phyloP scores from a whole-genome alignment of 768 basidiomycete species.

The Boletales sp. region DNA sequence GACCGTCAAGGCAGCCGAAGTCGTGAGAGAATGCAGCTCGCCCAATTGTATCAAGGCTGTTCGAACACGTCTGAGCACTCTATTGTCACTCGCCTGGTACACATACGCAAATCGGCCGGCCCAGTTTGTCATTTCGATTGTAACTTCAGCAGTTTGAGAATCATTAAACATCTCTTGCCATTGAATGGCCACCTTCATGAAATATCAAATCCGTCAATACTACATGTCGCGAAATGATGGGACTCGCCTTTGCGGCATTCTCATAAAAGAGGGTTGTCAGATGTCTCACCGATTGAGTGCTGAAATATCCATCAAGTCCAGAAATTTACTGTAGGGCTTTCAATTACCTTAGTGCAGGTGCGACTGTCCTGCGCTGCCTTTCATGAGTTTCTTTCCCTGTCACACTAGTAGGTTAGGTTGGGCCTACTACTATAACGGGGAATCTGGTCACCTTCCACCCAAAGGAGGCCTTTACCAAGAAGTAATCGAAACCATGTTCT shows the following conservation, averaged over 20 bases:
- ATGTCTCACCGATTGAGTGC: constrained; percentile 51
- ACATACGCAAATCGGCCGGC: constrained; percentile 58
- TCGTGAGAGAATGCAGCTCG: constrained; percentile 63
- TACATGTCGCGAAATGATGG: not conserved
- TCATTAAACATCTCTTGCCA: constrained; percentile 48
- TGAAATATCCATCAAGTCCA: constrained; percentile 16
- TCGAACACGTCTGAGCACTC: not conserved
- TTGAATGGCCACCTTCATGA: constrained; percentile 39
- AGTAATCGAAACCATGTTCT: constrained; percentile 61
- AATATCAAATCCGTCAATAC: constrained; percentile 3
- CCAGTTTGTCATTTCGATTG: constrained; percentile 57
- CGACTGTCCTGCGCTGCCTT: constrained; percentile 47
- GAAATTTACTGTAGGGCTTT: not conserved
- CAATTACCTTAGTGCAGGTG: constrained; percentile 54
- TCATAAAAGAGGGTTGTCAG: constrained; percentile 52
- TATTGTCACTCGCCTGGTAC: not conserved
- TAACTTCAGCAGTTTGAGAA: constrained; percentile 35
- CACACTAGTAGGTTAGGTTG: not conserved
- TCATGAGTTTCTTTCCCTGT: constrained; percentile 56
- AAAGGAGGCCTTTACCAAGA: constrained; percentile 61
- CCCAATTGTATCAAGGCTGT: constrained; percentile 55
- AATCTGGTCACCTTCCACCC: constrained; percentile 52
- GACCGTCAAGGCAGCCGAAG: constrained; percentile 52
- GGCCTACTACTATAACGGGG: not conserved
- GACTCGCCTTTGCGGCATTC: constrained; percentile 41